phyloP scores from a whole-genome alignment of 208 protist species.

The Kentomonas sorsogonicus region DNA sequence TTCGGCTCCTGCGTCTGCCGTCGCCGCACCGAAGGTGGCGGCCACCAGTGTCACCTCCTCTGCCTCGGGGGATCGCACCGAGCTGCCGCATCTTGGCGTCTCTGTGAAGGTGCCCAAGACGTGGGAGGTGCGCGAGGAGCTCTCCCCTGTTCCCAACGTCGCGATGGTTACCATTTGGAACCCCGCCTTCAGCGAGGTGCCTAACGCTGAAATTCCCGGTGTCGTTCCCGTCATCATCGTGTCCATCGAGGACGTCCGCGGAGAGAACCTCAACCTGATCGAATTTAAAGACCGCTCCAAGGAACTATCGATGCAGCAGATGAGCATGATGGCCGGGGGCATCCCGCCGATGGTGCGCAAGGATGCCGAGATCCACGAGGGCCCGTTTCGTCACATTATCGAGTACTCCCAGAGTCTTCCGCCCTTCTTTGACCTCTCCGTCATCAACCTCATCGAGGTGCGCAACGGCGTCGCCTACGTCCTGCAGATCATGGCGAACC shows the following conservation, averaged over 20 bases:
- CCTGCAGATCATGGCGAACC: slow-evolving; percentile 76
- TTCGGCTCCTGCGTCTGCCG: neutral
- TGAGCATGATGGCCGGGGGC: slow-evolving; percentile 73
- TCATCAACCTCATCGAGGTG: slow-evolving; percentile 70
- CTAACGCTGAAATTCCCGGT: slow-evolving; percentile 33
- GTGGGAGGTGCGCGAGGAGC: slow-evolving; percentile 67
- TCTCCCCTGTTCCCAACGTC: slow-evolving; percentile 71
- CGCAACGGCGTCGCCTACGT: slow-evolving; percentile 66
- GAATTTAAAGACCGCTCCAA: slow-evolving; percentile 82
- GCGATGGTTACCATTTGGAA: slow-evolving; percentile 77
- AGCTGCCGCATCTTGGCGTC: slow-evolving; percentile 35
- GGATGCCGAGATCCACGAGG: slow-evolving; percentile 33
- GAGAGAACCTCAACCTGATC: slow-evolving; percentile 57
- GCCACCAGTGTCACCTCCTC: no score
- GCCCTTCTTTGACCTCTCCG: slow-evolving; percentile 59
- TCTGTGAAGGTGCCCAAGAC: slow-evolving; percentile 41
- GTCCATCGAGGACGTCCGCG: slow-evolving; percentile 68
- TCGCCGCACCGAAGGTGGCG: no score
- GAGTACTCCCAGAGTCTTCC: slow-evolving; percentile 67
- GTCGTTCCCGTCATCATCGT: slow-evolving; percentile 61
- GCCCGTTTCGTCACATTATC: slow-evolving; percentile 55
- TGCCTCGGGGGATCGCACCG: slow-evolving; percentile 8
- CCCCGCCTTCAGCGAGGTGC: slow-evolving; percentile 40
- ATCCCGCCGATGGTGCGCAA: slow-evolving; percentile 57
- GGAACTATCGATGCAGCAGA: slow-evolving; percentile 61